These are phyloP conservation scores for Scutellaria galericulata DNA, from an alignment of 257 asterid genomes.

Conservation along the genomic window DNA sequence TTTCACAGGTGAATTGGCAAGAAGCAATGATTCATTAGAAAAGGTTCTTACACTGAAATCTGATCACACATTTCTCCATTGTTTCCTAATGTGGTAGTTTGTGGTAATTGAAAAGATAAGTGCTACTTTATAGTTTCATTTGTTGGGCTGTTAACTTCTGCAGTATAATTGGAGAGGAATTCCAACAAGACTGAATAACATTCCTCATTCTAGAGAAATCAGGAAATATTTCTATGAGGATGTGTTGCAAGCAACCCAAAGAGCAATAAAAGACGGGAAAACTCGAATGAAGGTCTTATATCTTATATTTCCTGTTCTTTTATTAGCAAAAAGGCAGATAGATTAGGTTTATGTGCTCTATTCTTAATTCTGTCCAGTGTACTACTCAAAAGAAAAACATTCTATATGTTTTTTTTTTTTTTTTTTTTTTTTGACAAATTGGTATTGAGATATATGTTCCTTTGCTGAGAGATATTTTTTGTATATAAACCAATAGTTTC, in stretches of 20 bases:
- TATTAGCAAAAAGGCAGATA: slow-evolving; percentile 23
- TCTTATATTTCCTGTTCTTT: slow-evolving; percentile 15
- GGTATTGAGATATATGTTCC: slow-evolving; percentile 20
- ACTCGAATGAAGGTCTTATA: slow-evolving; percentile 74
- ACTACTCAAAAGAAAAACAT: slow-evolving; percentile 5
- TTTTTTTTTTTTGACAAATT: not conserved
- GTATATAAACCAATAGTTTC: not conserved
- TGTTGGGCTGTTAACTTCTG: slow-evolving; percentile 39
- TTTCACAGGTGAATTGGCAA: slow-evolving; percentile 49
- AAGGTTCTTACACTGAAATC: slow-evolving; percentile 49
- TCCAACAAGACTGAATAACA: slow-evolving; percentile 89
- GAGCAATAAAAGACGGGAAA: slow-evolving; percentile 84
- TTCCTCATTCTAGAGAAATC: slow-evolving; percentile 98
- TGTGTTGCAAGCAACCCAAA: slow-evolving; percentile 80
- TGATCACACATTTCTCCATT: slow-evolving; percentile 16
- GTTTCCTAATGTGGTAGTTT: not conserved
- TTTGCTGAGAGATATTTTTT: not conserved
- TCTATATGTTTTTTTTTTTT: not conserved
- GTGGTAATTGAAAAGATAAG: slow-evolving; percentile 15
- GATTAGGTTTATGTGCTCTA: slow-evolving; percentile 14
- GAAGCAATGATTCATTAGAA: slow-evolving; percentile 42
- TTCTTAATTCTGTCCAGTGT: not conserved
- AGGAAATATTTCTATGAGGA: slow-evolving; percentile 86
- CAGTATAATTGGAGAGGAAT: slow-evolving; percentile 93
- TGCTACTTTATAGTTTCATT: slow-evolving; percentile 20